Conservation (phyloP, 1,139 yeast species). For the Lodderomyces parapsilosis region DNA sequence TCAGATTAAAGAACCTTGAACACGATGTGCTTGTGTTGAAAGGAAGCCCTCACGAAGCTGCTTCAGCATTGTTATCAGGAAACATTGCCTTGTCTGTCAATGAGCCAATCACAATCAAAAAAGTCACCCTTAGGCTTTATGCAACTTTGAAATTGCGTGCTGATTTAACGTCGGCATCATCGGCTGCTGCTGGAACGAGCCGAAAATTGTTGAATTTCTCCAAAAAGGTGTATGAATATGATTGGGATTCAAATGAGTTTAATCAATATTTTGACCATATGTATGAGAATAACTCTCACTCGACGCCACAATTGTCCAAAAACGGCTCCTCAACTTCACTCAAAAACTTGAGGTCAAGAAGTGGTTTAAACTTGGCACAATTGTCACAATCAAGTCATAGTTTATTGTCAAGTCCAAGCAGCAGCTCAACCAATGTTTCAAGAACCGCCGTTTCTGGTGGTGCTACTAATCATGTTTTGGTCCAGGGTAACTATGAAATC, state of each 20-base stretch:
- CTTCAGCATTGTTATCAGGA: slow-evolving; percentile 75
- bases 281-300: slow-evolving; percentile 24
- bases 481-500: slow-evolving; percentile 83
- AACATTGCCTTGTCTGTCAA: slow-evolving; percentile 71
- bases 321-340: slow-evolving; percentile 36
- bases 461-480: slow-evolving; percentile 33
- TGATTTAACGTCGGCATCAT: slow-evolving; percentile 17
- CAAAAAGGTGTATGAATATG: slow-evolving; percentile 67
- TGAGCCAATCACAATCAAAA: slow-evolving; percentile 73
- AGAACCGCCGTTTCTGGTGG: slow-evolving; percentile 1
- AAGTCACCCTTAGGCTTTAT: slow-evolving; percentile 59
- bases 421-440: slow-evolving; percentile 15
- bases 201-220: slow-evolving; percentile 57
- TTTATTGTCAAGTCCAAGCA: slow-evolving; percentile 8
- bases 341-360: slow-evolving; percentile 29
- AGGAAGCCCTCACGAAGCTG: slow-evolving; percentile 76
- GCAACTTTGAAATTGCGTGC: slow-evolving; percentile 56
- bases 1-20: slow-evolving; percentile 63
- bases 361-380: slow-evolving; percentile 26
- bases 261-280: slow-evolving; percentile 28
- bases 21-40: slow-evolving; percentile 80
- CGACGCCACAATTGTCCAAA: slow-evolving; percentile 17
- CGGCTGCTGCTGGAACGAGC: slow-evolving; percentile 7
- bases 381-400: slow-evolving; percentile 17
- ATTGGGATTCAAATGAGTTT: slow-evolving; percentile 70